phyloP scores from a whole-genome alignment of 257 asterid genomes.

The Capsicum rhomboideum region DNA sequence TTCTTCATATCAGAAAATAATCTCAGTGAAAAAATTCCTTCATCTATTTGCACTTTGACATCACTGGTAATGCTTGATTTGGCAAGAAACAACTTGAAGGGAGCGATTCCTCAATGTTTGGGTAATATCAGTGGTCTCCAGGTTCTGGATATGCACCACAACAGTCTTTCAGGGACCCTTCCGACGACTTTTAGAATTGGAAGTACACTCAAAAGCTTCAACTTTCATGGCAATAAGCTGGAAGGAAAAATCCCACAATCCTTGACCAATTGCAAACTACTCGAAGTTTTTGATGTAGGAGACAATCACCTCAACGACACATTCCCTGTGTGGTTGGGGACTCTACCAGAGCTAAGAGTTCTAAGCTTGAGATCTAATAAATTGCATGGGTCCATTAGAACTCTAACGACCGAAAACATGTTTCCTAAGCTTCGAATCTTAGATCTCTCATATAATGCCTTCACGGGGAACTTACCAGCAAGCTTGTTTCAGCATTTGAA shows the following conservation, averaged over 20 bases:
- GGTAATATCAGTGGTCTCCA: too few species aligned
- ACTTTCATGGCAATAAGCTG: too few species aligned
- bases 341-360: background rate
- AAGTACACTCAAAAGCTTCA: too few species aligned
- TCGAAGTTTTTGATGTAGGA: background rate
- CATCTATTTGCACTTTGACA: background rate
- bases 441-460: background rate
- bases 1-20: background rate
- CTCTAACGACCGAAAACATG: background rate
- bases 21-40: background rate
- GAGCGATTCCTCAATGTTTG: background rate
- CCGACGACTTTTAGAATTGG: too few species aligned
- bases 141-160: too few species aligned
- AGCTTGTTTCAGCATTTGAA: background rate
- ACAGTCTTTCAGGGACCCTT: too few species aligned
- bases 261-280: background rate
- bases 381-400: background rate
- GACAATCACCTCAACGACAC: background rate
- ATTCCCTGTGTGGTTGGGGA: background rate
- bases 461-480: background rate
- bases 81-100: accelerated
- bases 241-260: background rate
- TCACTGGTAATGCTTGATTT: background rate
- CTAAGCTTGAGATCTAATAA: background rate
- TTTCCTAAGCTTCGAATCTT: background rate